phyloP scores from a whole-genome alignment of 805 yeast species.

The Wickerhamomyces bovis region DNA sequence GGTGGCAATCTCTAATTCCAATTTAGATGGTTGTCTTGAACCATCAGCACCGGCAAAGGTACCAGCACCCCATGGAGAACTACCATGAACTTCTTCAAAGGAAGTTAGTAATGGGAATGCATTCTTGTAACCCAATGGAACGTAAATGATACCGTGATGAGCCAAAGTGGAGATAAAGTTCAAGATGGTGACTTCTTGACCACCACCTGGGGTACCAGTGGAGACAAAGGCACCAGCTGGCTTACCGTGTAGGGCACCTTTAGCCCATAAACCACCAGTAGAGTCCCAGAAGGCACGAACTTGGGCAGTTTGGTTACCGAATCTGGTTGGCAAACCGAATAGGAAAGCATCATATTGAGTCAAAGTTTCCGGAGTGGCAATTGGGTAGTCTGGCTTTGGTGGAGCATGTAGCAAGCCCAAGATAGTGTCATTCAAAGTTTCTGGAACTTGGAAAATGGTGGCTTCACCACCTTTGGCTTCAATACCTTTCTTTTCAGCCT shows the following conservation, averaged over 20 bases:
- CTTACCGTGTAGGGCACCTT: constrained; percentile 63
- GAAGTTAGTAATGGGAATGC: constrained; percentile 49
- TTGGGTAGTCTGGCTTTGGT: constrained; percentile 45
- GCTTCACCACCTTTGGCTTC: constrained; percentile 64
- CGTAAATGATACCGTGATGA: constrained; percentile 72
- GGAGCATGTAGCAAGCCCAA: constrained; percentile 61
- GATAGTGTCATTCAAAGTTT: constrained; percentile 61
- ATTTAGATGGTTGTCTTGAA: constrained; percentile 54
- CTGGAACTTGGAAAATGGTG: constrained; percentile 71
- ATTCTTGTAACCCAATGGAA: constrained; percentile 68
- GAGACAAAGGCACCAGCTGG: constrained; percentile 66
- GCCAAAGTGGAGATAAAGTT: constrained; percentile 50
- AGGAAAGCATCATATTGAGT: constrained; percentile 69
- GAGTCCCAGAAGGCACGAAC: constrained; percentile 68
- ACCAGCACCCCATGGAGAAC: constrained; percentile 87
- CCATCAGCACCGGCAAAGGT: constrained; percentile 72
- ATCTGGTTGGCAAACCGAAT: constrained; percentile 85
- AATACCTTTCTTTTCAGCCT: constrained; percentile 60
- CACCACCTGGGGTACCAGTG: constrained; percentile 71
- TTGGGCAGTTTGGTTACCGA: constrained; percentile 74
- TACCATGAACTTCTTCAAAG: constrained; percentile 68
- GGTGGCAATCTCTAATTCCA: constrained; percentile 58
- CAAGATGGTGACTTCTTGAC: constrained; percentile 65
- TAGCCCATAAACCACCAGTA: constrained; percentile 73
- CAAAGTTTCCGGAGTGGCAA: constrained; percentile 52